These are phyloP conservation scores for Fusarium incarnatum DNA, from an alignment of 2,329 filamentous ascomycete species.

Conservation along the genomic window DNA sequence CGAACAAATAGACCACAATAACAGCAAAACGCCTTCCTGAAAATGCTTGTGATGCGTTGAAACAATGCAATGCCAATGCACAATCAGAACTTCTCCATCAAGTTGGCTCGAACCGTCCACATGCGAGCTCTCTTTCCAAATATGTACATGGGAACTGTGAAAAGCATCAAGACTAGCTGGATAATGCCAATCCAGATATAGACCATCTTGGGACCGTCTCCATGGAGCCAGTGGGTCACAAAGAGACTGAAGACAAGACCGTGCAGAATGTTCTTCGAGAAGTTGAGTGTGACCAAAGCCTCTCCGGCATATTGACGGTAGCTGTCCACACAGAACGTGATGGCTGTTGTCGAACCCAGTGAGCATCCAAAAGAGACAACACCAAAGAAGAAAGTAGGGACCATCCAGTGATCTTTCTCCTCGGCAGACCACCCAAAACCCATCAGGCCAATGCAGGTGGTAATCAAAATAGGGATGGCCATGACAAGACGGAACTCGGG, in stretches of 20 bases:
- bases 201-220: constrained; percentile 79
- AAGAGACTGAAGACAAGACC: constrained; percentile 91
- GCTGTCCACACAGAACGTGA: constrained; percentile 93
- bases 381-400: constrained; percentile 93
- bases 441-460: constrained; percentile 88
- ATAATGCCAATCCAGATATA: constrained; percentile 88
- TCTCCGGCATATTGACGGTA: constrained; percentile 95
- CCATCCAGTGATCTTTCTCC: constrained; percentile 82
- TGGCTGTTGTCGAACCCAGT: constrained; percentile 88
- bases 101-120: constrained; percentile 89
- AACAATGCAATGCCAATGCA: constrained; percentile 20
- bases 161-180: constrained; percentile 79
- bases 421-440: constrained; percentile 95
- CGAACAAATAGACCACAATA: constrained; percentile 1
- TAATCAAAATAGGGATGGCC: constrained; percentile 81
- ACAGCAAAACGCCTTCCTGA: background rate
- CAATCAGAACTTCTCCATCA: constrained; percentile 79
- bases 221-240: constrained; percentile 83
- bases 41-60: constrained; percentile 2
- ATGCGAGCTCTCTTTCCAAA: constrained; percentile 90
- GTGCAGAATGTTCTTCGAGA: constrained; percentile 93
- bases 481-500: constrained; percentile 93
- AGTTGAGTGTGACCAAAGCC: constrained; percentile 92
- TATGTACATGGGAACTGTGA: constrained; percentile 91
- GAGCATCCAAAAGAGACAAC: constrained; percentile 92